phyloP scores from a whole-genome alignment of 1,284 basidiomycete species.

The Takashimella tepidaria region DNA sequence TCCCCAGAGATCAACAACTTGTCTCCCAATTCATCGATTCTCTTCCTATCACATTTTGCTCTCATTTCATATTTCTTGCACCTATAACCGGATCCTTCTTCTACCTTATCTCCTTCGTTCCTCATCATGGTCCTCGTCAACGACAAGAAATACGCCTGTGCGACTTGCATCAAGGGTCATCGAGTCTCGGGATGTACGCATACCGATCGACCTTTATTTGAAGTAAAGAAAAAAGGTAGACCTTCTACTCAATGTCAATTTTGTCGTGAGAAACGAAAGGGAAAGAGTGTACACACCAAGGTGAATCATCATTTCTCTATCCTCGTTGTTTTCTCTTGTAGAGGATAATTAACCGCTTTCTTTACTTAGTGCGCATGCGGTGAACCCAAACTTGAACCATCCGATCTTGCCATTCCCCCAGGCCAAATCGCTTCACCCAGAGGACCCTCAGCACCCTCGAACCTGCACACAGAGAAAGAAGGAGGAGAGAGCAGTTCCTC shows the following conservation, averaged over 20 bases:
- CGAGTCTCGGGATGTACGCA: constrained; percentile 71
- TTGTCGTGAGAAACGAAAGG: constrained; percentile 69
- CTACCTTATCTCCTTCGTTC: background rate
- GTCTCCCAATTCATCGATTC: too few relatives aligned
- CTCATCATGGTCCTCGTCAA: constrained; percentile 60
- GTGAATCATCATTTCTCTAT: constrained; percentile 26
- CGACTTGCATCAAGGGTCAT: constrained; percentile 78
- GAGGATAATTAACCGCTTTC: background rate
- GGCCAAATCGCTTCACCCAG: too few relatives aligned
- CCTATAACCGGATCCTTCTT: too few relatives aligned
- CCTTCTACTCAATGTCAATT: constrained; percentile 74
- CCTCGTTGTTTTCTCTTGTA: constrained; percentile 26
- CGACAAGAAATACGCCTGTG: constrained; percentile 64
- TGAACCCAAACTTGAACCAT: constrained; percentile 15
- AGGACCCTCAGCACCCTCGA: constrained; percentile 54
- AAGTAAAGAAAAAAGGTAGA: constrained; percentile 72
- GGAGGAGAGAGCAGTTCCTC: background rate
- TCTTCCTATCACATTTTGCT: too few relatives aligned
- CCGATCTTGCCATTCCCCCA: constrained; percentile 19
- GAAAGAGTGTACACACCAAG: constrained; percentile 44
- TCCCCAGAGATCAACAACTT: too few relatives aligned
- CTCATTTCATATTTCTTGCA: too few relatives aligned
- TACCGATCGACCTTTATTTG: constrained; percentile 67
- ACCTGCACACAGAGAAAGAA: background rate
- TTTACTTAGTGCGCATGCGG: constrained; percentile 36